Evolutionary conservation across 1,284 basidiomycete species (phyloP).

Genomic region (Naganishia albida): DNA sequence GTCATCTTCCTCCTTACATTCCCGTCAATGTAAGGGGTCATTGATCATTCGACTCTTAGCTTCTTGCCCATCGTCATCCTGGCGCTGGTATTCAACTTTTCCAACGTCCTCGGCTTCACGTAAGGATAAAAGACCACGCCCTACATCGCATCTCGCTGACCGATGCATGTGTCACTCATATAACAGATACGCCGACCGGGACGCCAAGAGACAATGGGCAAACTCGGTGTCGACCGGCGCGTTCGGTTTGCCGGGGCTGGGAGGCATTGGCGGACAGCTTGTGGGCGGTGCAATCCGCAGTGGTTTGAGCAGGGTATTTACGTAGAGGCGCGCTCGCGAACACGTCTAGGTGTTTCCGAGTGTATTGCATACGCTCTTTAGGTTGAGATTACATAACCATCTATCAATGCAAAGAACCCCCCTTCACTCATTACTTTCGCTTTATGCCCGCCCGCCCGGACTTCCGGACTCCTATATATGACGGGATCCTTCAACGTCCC

Average conservation of each 20-base stretch:
- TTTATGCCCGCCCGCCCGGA: neutral
- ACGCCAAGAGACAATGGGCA: conserved; percentile 82
- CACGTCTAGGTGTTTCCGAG: neutral
- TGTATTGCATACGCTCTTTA: neutral
- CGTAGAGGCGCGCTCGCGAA: neutral
- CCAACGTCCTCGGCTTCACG: conserved; percentile 88
- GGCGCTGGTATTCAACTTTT: conserved; percentile 86
- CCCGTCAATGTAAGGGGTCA: conserved; percentile 3
- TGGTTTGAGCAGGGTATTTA: conserved; percentile 72
- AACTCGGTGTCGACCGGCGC: conserved; percentile 64
- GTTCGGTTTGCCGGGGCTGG: conserved; percentile 58
- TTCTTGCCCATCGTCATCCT: conserved; percentile 85
- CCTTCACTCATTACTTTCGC: neutral
- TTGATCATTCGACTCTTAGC: conserved; percentile 55
- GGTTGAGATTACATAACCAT: neutral
- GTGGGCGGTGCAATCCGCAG: conserved; percentile 75
- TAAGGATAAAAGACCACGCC: conserved; percentile 59
- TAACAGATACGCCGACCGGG: conserved; percentile 69
- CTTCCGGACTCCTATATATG: neutral
- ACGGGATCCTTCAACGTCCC: neutral
- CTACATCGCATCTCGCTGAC: neutral
- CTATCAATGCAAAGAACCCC: neutral
- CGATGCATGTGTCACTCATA: conserved; percentile 17
- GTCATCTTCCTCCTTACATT: neutral
- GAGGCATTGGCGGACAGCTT: conserved; percentile 75